These are phyloP conservation scores for Trapa bicornis DNA, from an alignment of 345 rosid genomes.

Conservation along the genomic window DNA sequence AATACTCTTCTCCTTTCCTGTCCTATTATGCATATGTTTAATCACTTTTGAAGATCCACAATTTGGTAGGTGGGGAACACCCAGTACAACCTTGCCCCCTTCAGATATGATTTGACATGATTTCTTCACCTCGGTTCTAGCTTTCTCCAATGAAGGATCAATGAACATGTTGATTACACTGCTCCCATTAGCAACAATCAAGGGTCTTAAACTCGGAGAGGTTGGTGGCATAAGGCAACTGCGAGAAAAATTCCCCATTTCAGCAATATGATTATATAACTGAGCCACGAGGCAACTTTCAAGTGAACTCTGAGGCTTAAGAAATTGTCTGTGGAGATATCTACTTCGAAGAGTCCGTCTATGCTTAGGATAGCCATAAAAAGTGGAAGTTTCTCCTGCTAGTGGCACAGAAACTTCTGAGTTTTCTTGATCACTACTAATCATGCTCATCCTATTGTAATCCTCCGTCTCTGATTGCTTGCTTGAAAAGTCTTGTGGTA, in stretches of 20 bases:
- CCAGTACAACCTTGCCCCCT: slow-evolving; percentile 15
- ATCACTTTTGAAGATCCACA: slow-evolving; percentile 15
- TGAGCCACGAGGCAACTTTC: slow-evolving; percentile 62
- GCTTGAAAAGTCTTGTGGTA: slow-evolving; percentile 17
- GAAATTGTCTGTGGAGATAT: slow-evolving; percentile 10
- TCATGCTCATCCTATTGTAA: slow-evolving; percentile 8
- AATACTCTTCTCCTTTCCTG: slow-evolving; percentile 22
- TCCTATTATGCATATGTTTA: slow-evolving; percentile 27
- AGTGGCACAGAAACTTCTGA: slow-evolving; percentile 6
- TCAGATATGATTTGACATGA: slow-evolving; percentile 17
- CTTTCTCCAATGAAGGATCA: slow-evolving; percentile 14
- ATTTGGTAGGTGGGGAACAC: slow-evolving; percentile 43
- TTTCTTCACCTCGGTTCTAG: slow-evolving; percentile 8
- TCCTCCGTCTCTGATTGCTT: slow-evolving; percentile 14
- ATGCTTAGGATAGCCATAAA: slow-evolving; percentile 18
- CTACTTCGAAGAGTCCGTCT: slow-evolving; percentile 33
- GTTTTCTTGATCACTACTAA: background rate
- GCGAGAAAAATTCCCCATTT: slow-evolving; percentile 36
- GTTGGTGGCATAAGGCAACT: slow-evolving; percentile 34
- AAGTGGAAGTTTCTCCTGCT: slow-evolving; percentile 15
- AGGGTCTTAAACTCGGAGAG: slow-evolving; percentile 30
- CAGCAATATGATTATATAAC: slow-evolving; percentile 31
- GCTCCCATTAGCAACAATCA: slow-evolving; percentile 49
- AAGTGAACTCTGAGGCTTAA: slow-evolving; percentile 45
- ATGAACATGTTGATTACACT: slow-evolving; percentile 33